Evolutionary conservation across 2,329 filamentous ascomycete species (phyloP), one percentile per base, ranked within the genome.

Genomic region (Parafenestella ontariensis): DNA sequence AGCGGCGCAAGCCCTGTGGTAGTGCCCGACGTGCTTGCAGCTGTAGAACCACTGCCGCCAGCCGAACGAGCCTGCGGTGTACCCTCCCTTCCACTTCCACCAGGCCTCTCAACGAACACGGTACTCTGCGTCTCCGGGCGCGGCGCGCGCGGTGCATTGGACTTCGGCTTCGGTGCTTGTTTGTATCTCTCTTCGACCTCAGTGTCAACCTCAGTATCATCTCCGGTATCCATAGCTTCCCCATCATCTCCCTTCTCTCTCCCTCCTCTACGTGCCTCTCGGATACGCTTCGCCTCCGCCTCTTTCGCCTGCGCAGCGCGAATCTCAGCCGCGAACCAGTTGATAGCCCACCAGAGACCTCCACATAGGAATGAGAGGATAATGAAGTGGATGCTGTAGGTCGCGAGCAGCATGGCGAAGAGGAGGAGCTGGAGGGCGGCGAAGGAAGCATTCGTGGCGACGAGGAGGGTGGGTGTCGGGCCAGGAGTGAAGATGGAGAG

Each of bases 401-500:
- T 99, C 52, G 87, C 88, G 64, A 92, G 56, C 47, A 98, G 85
- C 58, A 99, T 89, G 49, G 79, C 76, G 61, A 91, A 77, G 64
- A 98, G 87, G 37, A 96, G 82, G 58, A 89, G 56, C 77, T 98
- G 95, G 17, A 99, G 88, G 37, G 87, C 86, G 60, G 88, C 92
- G 76, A 99, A 99, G 57, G 91, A 89, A 72, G 83, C 87, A 78
- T 99, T 98, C 54, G 95, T 96, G 56, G 95, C 95, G 71, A 93
- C 79, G 52, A 98, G 84, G 61, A 99, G 87, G 43, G 91, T 90
- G 13, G 91, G 91, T 0, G 93, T 97, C 42, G 94, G 87, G 52
- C 95, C 95, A 0, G 94, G 91, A 5, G 89, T 95, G 83, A 98
- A 97, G 82, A 98, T 88, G 71, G 91, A 96, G 73, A 90, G 85